Evolutionary conservation across 192 early-diverging fungal species (phyloP).

Genomic region (Dimargaris cristalligena): DNA sequence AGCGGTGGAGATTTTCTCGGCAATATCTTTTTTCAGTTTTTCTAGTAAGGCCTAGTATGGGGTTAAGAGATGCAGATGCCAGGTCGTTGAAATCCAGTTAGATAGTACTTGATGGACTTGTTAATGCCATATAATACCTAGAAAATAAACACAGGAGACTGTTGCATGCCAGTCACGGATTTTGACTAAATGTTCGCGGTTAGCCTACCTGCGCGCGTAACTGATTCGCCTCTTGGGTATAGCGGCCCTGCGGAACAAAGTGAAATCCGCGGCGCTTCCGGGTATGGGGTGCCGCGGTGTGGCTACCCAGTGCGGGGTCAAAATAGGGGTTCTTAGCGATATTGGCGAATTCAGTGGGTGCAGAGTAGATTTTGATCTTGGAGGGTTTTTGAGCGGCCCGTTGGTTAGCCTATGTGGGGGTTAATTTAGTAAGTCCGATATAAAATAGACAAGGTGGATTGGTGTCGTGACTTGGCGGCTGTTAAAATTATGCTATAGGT

Average conservation of each 20-base stretch:
- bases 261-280: constrained; percentile 38
- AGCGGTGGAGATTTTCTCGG: constrained; percentile 47
- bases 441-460: no score
- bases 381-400: neutral
- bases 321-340: constrained; percentile 77
- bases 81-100: no score
- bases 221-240: constrained; percentile 63
- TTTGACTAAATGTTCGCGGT: no score
- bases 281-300: constrained; percentile 19
- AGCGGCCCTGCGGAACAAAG: constrained; percentile 74
- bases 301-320: constrained; percentile 43
- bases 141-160: no score
- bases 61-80: constrained; percentile 25
- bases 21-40: constrained; percentile 53
- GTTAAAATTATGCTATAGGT: no score
- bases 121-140: no score
- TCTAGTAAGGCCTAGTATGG: constrained; percentile 40
- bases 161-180: no score
- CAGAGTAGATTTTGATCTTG: neutral
- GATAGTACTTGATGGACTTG: no score
- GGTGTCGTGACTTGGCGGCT: no score
- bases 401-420: neutral
- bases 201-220: constrained; percentile 45
- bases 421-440: no score
- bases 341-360: constrained; percentile 19